Evolutionary conservation across 2,329 filamentous ascomycete species (phyloP), one percentile per base, ranked within the genome.

Genomic region (Trichoderma koningii): DNA sequence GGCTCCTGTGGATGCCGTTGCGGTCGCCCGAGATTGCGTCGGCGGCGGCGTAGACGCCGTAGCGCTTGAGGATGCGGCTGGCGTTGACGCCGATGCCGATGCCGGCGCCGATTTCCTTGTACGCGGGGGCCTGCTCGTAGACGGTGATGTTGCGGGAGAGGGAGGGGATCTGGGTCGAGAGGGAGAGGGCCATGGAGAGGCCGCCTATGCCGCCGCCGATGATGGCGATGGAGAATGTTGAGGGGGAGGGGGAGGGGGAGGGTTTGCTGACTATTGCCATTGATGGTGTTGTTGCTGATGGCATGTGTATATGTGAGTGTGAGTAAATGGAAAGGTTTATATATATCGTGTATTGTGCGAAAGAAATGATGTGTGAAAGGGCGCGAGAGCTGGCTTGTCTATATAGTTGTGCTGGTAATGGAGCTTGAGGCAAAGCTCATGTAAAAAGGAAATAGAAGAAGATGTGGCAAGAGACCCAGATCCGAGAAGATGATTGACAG

Each of bases 61-160:
- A 62, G 38, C 59, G 59, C 38, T 62, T 62, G 59, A 62, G 59
- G 7, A 62, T 53, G 38, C 59, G 59, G 38, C 59, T 28, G 21
- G 59, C 59, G 48, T 62, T 62, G 59, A 62, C 59, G 23, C 59
- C 59, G 3, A 62, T 62, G 23, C 59, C 59, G 59, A 62, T 62
- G 7, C 59, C 59, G 5, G 59, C 59, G 12, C 59, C 59, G 34
- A 62, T 62, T 10, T 62, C 59, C n/a, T 52, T 53, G 38, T 62
- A 62, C 23, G 59, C 59, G 1, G 59, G 59, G 1, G 59, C 59
- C 28, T 62, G 59, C 23, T 62, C 59, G 48, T 62, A 62, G 48
- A 62, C 59, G 23, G 59, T 62, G 38, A 62, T 53, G 38, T 62
- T 62, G n/a, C 15, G 30, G 7, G 2, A 2, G 34, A 62, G 59